A percentile compares a stretch with the other conserved stretches of the same genome.
Conservation (phyloP, 345 rosid genomes). For the Bretschneidera sinensis region DNA sequence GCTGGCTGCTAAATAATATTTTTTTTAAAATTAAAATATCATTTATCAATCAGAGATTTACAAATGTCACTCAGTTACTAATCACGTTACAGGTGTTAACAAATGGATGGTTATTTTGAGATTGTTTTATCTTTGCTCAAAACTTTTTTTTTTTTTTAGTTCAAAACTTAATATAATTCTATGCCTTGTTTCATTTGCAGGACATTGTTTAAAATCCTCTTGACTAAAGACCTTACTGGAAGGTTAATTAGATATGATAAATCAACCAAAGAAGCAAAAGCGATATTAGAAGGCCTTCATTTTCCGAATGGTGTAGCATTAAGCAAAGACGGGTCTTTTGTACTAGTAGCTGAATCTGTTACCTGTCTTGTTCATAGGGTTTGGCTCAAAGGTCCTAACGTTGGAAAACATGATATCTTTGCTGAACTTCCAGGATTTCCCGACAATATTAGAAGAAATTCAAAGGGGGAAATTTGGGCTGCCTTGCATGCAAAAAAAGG, state of each 20-base stretch:
- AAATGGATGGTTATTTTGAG: too few relatives aligned
- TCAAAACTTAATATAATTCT: too few relatives aligned
- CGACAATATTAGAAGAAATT: slow-evolving; percentile 53
- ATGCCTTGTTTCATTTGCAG: slow-evolving; percentile 17
- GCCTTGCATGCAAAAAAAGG: too few relatives aligned
- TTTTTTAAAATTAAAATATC: too few relatives aligned
- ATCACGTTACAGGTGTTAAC: too few relatives aligned
- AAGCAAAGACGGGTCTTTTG: slow-evolving; percentile 53
- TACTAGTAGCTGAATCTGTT: slow-evolving; percentile 48
- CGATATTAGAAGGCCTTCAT: slow-evolving; percentile 37
- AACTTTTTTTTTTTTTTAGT: too few relatives aligned
- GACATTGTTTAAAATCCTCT: slow-evolving; percentile 30
- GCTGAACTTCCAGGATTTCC: slow-evolving; percentile 51
- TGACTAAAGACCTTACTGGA: slow-evolving; percentile 55
- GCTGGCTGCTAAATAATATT: too few relatives aligned
- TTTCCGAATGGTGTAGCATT: slow-evolving; percentile 74
- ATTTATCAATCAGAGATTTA: too few relatives aligned
- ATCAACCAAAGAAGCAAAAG: slow-evolving; percentile 44
- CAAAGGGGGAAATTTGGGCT: too few relatives aligned
- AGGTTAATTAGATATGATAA: slow-evolving; percentile 54
- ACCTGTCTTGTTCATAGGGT: slow-evolving; percentile 35
- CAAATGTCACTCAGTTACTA: too few relatives aligned
- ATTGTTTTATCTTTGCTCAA: too few relatives aligned
- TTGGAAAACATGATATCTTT: slow-evolving; percentile 36
- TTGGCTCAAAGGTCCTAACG: slow-evolving; percentile 38